Evolutionary conservation across 495 filamentous ascomycete species (phyloP).

Genomic region (Penicillium crystallinum): DNA sequence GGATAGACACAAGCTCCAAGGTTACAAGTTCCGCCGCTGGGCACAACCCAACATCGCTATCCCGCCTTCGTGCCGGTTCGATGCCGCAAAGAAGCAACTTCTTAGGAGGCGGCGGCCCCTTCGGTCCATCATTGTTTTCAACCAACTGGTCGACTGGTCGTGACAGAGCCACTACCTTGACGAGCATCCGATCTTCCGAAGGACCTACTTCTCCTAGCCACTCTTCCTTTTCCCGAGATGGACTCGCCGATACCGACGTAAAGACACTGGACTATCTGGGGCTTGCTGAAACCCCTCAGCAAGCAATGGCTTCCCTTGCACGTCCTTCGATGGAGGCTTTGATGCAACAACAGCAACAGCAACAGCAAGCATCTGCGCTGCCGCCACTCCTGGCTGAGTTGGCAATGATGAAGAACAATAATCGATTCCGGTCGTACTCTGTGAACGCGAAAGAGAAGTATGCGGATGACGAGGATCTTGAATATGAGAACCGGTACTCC

Average conservation of each 20-base stretch:
- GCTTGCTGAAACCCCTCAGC: conserved; percentile 89
- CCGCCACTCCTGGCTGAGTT: conserved; percentile 76
- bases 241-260: conserved; percentile 81
- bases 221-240: conserved; percentile 85
- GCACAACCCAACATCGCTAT: conserved; percentile 67
- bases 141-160: conserved; percentile 73
- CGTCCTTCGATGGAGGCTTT: conserved; percentile 45
- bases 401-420: conserved; percentile 71
- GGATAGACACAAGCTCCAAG: conserved; percentile 56
- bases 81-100: conserved; percentile 85
- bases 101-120: conserved; percentile 59
- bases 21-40: conserved; percentile 37
- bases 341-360: conserved; percentile 54
- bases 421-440: conserved; percentile 91
- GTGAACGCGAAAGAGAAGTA: conserved; percentile 99
- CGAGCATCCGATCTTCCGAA: conserved; percentile 85
- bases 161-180: conserved; percentile 76
- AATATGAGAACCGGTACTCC: conserved; percentile 54
- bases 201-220: conserved; percentile 81
- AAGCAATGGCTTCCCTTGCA: conserved; percentile 63
- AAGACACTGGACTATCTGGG: conserved; percentile 95
- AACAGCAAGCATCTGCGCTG: conserved; percentile 48
- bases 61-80: conserved; percentile 86
- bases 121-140: conserved; percentile 85
- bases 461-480: conserved; percentile 85